These are phyloP conservation scores for Alternaria alternata DNA, from an alignment of 2,329 filamentous ascomycete genomes.

Conservation along the genomic window DNA sequence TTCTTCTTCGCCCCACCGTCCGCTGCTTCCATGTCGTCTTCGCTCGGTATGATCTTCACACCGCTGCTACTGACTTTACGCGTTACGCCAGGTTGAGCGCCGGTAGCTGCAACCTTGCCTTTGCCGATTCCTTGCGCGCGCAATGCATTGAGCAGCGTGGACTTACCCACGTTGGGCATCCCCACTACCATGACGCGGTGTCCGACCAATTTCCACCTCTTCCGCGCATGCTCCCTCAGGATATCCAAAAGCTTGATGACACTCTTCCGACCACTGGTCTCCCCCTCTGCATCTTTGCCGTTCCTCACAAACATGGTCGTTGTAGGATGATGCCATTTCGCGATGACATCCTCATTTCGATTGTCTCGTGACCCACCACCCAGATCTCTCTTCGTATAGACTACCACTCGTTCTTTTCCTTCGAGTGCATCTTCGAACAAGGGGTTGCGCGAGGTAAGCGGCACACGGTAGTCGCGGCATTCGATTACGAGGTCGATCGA, in stretches of 20 bases:
- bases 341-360: slow-evolving; percentile 60
- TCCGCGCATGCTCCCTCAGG: slow-evolving; percentile 61
- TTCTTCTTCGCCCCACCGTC: slow-evolving; percentile 35
- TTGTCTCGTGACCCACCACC: slow-evolving; percentile 37
- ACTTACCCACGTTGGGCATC: slow-evolving; percentile 98
- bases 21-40: slow-evolving; percentile 54
- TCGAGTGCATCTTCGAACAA: slow-evolving; percentile 81
- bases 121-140: slow-evolving; percentile 72
- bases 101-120: slow-evolving; percentile 80
- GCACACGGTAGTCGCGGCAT: slow-evolving; percentile 91
- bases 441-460: slow-evolving; percentile 88
- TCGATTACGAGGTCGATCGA: slow-evolving; percentile 90
- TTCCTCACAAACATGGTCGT: slow-evolving; percentile 62
- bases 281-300: slow-evolving; percentile 37
- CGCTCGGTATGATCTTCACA: slow-evolving; percentile 74
- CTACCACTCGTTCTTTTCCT: slow-evolving; percentile 76
- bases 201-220: slow-evolving; percentile 73
- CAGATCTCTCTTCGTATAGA: slow-evolving; percentile 87
- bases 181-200: slow-evolving; percentile 87
- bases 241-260: slow-evolving; percentile 56
- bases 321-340: slow-evolving; percentile 62
- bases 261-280: slow-evolving; percentile 29
- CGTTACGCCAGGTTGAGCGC: slow-evolving; percentile 88
- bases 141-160: slow-evolving; percentile 87
- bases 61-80: slow-evolving; percentile 77